Conservation (phyloP, 257 asterid species). For the Petunia secreta region DNA sequence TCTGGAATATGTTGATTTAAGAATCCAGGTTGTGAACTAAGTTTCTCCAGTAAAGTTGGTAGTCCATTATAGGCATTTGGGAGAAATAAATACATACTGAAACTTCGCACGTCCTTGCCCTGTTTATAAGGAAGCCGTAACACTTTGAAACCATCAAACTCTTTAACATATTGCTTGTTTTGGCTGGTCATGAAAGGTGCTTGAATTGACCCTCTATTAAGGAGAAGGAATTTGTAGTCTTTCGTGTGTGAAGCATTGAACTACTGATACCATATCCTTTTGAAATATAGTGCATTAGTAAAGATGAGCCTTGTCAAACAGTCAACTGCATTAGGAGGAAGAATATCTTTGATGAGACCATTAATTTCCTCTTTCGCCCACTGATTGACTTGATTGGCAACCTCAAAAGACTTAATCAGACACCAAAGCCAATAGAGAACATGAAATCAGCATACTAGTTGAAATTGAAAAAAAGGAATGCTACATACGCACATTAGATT, state of each 20-base stretch:
- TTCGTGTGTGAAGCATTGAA: background rate
- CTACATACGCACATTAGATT: too few species aligned
- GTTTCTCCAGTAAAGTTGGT: background rate
- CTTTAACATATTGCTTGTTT: background rate
- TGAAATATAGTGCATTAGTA: conserved; percentile 23
- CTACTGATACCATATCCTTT: background rate
- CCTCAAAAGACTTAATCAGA: background rate
- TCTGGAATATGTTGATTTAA: background rate
- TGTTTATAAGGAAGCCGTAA: background rate
- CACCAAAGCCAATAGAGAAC: conserved; percentile 26
- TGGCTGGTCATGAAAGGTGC: conserved; percentile 21
- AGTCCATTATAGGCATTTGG: background rate
- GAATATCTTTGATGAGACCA: background rate
- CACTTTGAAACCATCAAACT: conserved; percentile 11
- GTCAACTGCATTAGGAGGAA: background rate
- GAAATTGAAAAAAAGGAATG: too few species aligned
- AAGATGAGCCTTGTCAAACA: background rate
- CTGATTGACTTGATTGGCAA: conserved; percentile 17
- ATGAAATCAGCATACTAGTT: background rate
- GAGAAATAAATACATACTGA: background rate
- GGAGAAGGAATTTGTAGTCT: conserved; percentile 12
- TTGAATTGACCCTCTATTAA: conserved; percentile 2
- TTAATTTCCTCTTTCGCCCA: conserved; percentile 5
- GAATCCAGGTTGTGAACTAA: background rate
- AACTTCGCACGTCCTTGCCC: background rate